A percentile compares a stretch with the other conserved stretches of the same genome.
phyloP scores from a whole-genome alignment of 2,329 filamentous ascomycete genomes.

The Endothia cerciana region DNA sequence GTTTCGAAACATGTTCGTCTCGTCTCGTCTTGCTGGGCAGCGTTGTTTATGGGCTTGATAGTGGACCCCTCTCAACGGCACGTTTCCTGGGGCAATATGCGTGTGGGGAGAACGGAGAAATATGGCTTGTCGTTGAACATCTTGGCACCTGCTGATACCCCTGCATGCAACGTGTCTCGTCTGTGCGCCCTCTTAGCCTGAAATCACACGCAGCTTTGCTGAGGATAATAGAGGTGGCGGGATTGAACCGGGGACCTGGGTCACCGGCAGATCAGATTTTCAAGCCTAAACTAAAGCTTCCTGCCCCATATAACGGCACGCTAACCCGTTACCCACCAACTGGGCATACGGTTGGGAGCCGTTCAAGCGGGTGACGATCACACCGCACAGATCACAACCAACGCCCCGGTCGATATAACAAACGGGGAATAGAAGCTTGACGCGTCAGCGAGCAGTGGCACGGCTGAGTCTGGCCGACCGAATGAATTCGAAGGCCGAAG shows the following conservation, averaged over 20 bases:
- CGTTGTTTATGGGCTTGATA: background rate
- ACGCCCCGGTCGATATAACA: slow-evolving; percentile 2
- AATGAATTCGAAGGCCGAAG: background rate
- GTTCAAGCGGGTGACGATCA: background rate
- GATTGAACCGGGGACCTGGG: background rate
- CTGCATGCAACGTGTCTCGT: background rate
- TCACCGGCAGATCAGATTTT: slow-evolving; percentile 15
- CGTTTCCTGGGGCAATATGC: background rate
- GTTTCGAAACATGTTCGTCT: slow-evolving; percentile 8
- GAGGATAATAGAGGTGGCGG: background rate
- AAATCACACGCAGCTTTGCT: background rate
- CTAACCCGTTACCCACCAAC: background rate
- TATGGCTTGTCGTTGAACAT: background rate
- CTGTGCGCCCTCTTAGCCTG: background rate
- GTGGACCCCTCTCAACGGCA: background rate
- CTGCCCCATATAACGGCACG: background rate
- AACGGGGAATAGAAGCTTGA: background rate
- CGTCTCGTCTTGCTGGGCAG: background rate
- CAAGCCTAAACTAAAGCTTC: slow-evolving; percentile 22
- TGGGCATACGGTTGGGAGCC: background rate
- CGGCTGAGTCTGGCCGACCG: background rate
- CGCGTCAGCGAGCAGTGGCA: background rate
- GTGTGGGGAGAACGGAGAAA: background rate
- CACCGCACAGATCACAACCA: slow-evolving; percentile 8
- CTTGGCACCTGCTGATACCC: background rate